phyloP scores from a whole-genome alignment of 306 rosid genomes.

The Vigna unguiculata region DNA sequence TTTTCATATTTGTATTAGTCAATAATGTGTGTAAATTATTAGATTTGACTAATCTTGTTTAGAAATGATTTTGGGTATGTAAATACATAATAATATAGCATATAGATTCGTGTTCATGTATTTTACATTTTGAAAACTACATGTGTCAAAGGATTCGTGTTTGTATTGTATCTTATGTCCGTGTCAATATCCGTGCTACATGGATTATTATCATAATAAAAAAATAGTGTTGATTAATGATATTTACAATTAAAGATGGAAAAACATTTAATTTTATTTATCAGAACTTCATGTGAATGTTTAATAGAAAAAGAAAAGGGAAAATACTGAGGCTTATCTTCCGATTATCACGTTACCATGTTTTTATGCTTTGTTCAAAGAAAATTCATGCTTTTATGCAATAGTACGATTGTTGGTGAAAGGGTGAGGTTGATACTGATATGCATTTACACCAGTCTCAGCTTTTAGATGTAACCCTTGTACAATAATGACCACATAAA shows the following conservation, averaged over 20 bases:
- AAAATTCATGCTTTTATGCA: slow-evolving; percentile 3
- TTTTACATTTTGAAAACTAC: no score
- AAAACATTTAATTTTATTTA: background rate
- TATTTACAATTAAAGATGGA: background rate
- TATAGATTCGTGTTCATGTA: no score
- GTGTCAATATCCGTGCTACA: no score
- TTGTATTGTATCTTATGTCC: no score
- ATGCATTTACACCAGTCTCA: slow-evolving; percentile 19
- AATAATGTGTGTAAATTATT: no score
- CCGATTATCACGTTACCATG: slow-evolving; percentile 10
- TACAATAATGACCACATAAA: slow-evolving; percentile 18
- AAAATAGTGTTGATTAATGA: background rate
- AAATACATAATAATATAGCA: no score
- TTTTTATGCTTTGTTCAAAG: slow-evolving; percentile 19
- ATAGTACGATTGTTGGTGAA: background rate
- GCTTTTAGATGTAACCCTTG: slow-evolving; percentile 16
- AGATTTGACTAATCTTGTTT: no score
- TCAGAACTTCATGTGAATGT: background rate
- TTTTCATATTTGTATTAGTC: background rate
- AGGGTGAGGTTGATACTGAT: background rate
- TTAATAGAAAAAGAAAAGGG: background rate
- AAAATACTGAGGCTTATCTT: background rate
- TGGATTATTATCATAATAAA: no score
- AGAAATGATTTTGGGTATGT: no score
- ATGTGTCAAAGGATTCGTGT: no score